phyloP scores from a whole-genome alignment of 129 eudicot species.

The Saussurea involucrata region DNA sequence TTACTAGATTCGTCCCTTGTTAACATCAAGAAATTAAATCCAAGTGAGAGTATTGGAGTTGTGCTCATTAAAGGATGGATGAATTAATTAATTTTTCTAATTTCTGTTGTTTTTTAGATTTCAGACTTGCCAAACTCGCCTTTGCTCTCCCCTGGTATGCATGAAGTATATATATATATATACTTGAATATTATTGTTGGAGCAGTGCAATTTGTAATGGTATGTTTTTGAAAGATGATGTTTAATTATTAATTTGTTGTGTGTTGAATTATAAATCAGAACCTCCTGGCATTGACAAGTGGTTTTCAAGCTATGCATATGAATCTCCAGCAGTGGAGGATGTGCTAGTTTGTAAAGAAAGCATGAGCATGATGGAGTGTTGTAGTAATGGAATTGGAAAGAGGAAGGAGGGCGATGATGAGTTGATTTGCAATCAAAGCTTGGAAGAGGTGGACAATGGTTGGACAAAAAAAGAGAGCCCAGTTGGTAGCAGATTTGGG shows the following conservation, averaged over 20 bases:
- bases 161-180: too few relatives aligned
- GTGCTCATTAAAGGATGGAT: neutral
- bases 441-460: neutral
- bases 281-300: conserved; percentile 56
- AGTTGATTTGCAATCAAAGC: neutral
- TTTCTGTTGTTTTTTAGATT: conserved; percentile 8
- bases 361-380: neutral
- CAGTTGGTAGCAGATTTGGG: neutral
- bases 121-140: conserved; percentile 1
- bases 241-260: too few relatives aligned
- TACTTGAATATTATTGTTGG: neutral
- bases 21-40: neutral
- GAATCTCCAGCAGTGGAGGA: conserved; percentile 56
- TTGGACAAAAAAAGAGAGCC: neutral
- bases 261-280: conserved; percentile 36
- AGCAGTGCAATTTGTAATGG: neutral
- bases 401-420: neutral
- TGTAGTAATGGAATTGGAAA: conserved; percentile 4
- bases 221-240: neutral
- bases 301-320: conserved; percentile 74
- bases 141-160: conserved; percentile 17
- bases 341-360: conserved; percentile 22
- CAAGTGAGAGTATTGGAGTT: neutral
- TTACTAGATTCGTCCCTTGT: neutral
- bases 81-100: neutral